phyloP scores from a whole-genome alignment of 2,329 filamentous ascomycete genomes.

The Cladosporium sp. region DNA sequence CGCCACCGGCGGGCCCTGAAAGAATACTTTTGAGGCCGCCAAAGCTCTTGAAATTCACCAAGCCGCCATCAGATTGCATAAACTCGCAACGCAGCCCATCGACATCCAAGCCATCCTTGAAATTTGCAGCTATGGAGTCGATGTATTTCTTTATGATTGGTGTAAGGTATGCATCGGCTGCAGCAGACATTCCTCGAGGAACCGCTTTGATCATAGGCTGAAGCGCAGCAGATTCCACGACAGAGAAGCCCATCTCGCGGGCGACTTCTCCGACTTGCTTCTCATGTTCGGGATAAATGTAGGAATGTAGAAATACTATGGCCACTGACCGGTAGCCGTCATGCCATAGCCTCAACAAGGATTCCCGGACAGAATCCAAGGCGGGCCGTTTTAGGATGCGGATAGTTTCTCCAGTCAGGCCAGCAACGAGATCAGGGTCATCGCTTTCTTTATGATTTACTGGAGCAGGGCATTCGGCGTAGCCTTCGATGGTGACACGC shows the following conservation, averaged over 20 bases:
- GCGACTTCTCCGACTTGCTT: slow-evolving; percentile 23
- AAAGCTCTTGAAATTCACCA: slow-evolving; percentile 64
- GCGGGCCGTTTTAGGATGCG: no score
- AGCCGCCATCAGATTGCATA: slow-evolving; percentile 76
- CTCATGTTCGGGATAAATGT: slow-evolving; percentile 31
- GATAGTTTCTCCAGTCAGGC: slow-evolving; percentile 23
- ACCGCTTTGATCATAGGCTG: slow-evolving; percentile 19
- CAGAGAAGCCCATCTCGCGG: slow-evolving; percentile 27
- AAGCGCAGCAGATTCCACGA: slow-evolving; percentile 25
- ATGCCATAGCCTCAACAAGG: no score
- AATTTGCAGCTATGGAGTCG: slow-evolving; percentile 8
- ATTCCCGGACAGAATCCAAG: no score
- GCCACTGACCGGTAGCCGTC: no score
- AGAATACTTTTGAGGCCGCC: slow-evolving; percentile 75
- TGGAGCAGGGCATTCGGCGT: no score
- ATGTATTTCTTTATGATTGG: slow-evolving; percentile 16
- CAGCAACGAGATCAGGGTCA: slow-evolving; percentile 40
- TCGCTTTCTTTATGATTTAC: no score
- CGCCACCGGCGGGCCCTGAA: slow-evolving; percentile 77
- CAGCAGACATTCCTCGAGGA: slow-evolving; percentile 13
- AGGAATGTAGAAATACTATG: no score
- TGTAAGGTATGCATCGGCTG: slow-evolving; percentile 17
- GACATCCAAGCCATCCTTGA: no score
- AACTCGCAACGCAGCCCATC: no score
- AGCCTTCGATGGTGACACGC: slow-evolving; percentile 32